Evolutionary conservation across 139 green algal species (phyloP).

Genomic region (Marvania coccoides): DNA sequence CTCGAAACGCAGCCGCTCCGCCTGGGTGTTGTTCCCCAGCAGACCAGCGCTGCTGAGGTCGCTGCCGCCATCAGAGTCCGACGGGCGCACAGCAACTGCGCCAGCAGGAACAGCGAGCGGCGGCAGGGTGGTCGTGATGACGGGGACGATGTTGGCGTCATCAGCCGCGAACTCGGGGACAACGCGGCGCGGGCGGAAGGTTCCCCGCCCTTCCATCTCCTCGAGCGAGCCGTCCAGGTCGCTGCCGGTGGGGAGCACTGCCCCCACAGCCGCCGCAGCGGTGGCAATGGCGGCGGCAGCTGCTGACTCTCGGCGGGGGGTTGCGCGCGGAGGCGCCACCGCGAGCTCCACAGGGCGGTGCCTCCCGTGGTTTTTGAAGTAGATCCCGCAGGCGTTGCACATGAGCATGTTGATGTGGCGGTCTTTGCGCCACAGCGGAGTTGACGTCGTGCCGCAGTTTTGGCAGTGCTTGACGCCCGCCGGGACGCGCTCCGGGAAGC

Average conservation of each 20-base stretch:
- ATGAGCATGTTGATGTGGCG: slow-evolving; percentile 29
- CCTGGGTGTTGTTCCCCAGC: slow-evolving; percentile 8
- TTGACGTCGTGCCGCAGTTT: slow-evolving; percentile 62
- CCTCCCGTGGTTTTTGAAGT: slow-evolving; percentile 60
- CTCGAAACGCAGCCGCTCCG: slow-evolving; percentile 16
- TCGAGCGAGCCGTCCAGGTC: too few species aligned
- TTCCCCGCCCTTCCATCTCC: too few species aligned
- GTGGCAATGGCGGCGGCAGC: neutral
- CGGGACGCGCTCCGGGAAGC: neutral
- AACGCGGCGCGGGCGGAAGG: too few species aligned
- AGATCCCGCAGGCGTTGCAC: slow-evolving; percentile 75
- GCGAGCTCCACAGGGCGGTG: slow-evolving; percentile 36
- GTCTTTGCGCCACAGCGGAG: slow-evolving; percentile 69
- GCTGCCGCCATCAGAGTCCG: slow-evolving; percentile 2
- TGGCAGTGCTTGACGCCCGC: slow-evolving; percentile 22
- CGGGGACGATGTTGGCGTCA: too few species aligned
- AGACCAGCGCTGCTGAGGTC: slow-evolving; percentile 10
- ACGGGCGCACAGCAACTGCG: too few species aligned
- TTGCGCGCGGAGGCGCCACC: neutral
- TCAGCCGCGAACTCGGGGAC: too few species aligned
- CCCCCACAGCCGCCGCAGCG: neutral
- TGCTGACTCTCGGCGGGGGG: neutral
- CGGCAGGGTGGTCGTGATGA: too few species aligned
- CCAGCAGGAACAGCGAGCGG: too few species aligned
- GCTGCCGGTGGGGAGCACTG: too few species aligned